Conservation (phyloP, 2,329 filamentous ascomycete species). For the Colletotrichum tofieldiae region DNA sequence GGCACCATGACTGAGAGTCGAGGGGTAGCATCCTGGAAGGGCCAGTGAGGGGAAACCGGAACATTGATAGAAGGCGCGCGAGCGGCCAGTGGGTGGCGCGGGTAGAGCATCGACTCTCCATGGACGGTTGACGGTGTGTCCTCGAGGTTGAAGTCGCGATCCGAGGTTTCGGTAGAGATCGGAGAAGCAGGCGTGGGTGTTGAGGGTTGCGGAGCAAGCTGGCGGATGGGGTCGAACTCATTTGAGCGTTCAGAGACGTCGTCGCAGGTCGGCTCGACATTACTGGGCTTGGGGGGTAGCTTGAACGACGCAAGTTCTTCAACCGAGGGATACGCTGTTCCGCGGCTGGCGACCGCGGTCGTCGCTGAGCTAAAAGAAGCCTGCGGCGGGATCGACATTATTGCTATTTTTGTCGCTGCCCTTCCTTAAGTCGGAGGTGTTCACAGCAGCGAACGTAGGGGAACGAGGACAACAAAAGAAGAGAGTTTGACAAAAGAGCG, state of each 20-base stretch:
- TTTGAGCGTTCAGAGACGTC: not conserved
- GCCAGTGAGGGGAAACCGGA: slow-evolving; percentile 27
- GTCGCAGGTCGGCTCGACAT: not conserved
- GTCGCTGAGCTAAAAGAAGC: slow-evolving; percentile 32
- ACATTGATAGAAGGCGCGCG: not conserved
- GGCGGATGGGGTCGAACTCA: not conserved
- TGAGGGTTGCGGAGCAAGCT: not conserved
- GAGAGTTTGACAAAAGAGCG: not conserved
- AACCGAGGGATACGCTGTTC: slow-evolving; percentile 15
- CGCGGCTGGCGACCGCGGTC: slow-evolving; percentile 22
- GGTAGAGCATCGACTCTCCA: slow-evolving; percentile 34
- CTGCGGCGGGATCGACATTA: slow-evolving; percentile 22
- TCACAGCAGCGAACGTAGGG: not conserved
- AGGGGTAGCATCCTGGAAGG: slow-evolving; percentile 36
- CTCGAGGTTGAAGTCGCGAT: slow-evolving; percentile 11
- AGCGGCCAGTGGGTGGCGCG: slow-evolving; percentile 6
- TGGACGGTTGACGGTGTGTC: slow-evolving; percentile 27
- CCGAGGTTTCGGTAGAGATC: slow-evolving; percentile 18
- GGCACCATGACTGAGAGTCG: slow-evolving; percentile 29
- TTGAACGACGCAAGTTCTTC: slow-evolving; percentile 30
- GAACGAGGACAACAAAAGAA: not conserved
- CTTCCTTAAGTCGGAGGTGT: not conserved
- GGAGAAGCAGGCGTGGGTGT: slow-evolving; percentile 35
- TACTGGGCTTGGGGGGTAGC: slow-evolving; percentile 1
- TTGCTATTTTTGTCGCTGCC: not conserved